Conservation (phyloP, 176 grass and related monocot genomes). For the Elaeis guineensis region DNA sequence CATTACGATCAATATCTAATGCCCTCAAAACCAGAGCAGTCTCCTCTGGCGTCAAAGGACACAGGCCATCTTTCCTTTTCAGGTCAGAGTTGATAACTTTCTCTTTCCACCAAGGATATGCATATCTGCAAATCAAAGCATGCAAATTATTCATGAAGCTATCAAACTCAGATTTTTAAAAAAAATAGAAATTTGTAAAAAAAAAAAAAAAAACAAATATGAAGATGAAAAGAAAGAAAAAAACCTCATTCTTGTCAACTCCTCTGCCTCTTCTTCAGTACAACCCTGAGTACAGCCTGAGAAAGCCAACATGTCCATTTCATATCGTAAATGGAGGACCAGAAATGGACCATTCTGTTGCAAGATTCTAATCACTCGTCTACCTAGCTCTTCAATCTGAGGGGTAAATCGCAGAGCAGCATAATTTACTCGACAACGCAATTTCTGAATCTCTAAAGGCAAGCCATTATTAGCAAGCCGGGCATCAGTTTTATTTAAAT, state of each 20-base stretch:
- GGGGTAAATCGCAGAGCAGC: constrained; percentile 66
- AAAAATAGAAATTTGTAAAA: not conserved
- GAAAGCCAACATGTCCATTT: constrained; percentile 99
- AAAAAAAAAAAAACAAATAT: not conserved
- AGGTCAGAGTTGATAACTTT: constrained; percentile 75
- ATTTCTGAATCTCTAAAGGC: constrained; percentile 63
- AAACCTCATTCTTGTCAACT: constrained; percentile 83
- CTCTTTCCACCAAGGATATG: constrained; percentile 97
- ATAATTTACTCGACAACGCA: constrained; percentile 88
- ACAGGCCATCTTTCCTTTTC: constrained; percentile 87
- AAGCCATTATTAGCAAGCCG: constrained; percentile 88
- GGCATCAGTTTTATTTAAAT: constrained; percentile 88
- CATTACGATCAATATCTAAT: constrained; percentile 60
- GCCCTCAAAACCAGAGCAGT: constrained; percentile 75
- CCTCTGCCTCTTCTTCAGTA: constrained; percentile 66
- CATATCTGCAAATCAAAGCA: constrained; percentile 39
- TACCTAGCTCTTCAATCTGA: constrained; percentile 82
- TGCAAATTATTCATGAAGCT: too few species aligned
- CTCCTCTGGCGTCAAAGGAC: constrained; percentile 89
- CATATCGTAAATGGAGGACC: constrained; percentile 91
- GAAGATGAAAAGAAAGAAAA: not conserved
- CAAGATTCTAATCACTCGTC: constrained; percentile 63
- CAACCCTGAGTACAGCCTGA: constrained; percentile 95
- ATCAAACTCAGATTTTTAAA: too few species aligned
- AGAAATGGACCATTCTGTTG: constrained; percentile 74